Percentiles rank a stretch among this genome's conserved stretches.
phyloP scores from a whole-genome alignment of 768 basidiomycete genomes.

The Butyriboletus loyo region DNA sequence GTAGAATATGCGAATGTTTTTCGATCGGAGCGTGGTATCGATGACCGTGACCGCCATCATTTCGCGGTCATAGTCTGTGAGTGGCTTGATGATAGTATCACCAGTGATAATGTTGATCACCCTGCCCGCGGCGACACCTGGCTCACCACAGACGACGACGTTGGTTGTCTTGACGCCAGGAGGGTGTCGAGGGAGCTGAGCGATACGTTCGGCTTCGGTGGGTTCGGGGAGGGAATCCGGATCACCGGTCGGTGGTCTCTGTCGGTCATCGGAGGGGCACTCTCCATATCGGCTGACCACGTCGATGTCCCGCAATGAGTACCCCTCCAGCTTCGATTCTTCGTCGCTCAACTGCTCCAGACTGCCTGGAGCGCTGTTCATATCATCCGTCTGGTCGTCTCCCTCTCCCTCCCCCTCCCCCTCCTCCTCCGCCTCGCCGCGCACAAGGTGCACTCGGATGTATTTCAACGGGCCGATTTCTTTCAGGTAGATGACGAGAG shows the following conservation, averaged over 20 bases:
- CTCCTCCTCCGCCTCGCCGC: not conserved
- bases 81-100: constrained; percentile 17
- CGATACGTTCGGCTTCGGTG: constrained; percentile 19
- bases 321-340: constrained; percentile 12
- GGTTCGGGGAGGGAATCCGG: constrained; percentile 4
- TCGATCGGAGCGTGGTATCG: constrained; percentile 17
- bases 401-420: not conserved
- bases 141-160: constrained; percentile 42
- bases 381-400: not conserved
- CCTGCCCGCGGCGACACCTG: constrained; percentile 30
- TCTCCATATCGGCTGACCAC: constrained; percentile 6
- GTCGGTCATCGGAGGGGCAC: not conserved
- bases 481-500: constrained; percentile 24
- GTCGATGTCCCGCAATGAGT: constrained; percentile 8
- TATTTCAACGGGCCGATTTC: constrained; percentile 10
- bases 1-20: constrained; percentile 26
- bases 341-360: constrained; percentile 16
- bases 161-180: constrained; percentile 28
- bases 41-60: constrained; percentile 32
- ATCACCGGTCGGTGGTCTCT: not conserved
- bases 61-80: constrained; percentile 28
- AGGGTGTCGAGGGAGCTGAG: constrained; percentile 15
- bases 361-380: constrained; percentile 13
- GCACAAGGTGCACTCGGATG: constrained; percentile 11
- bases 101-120: constrained; percentile 28